phyloP scores from a whole-genome alignment of 306 rosid genomes.

The Cajanus cajan region DNA sequence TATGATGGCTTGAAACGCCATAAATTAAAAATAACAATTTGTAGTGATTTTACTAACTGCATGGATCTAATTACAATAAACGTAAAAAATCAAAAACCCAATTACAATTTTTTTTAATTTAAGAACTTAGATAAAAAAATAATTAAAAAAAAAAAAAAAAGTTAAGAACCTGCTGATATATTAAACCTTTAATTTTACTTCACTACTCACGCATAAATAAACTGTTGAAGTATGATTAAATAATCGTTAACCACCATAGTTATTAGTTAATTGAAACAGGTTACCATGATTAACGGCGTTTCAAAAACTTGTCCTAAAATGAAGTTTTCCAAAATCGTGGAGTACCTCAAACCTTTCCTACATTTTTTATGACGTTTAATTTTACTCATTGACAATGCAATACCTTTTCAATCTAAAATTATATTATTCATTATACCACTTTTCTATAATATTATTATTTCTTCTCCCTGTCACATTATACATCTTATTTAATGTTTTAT shows the following conservation, averaged over 20 bases:
- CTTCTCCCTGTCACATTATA: not conserved
- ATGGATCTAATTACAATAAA: no score
- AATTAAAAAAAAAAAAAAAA: no score
- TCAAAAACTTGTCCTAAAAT: not conserved
- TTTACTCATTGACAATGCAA: not conserved
- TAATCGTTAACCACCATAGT: not conserved
- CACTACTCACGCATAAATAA: not conserved
- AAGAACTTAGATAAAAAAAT: no score
- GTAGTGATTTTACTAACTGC: no score
- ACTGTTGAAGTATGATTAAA: not conserved
- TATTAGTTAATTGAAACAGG: not conserved
- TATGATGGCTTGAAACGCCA: no score
- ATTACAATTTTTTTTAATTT: no score
- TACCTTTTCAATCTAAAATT: not conserved
- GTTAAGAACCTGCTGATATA: no score
- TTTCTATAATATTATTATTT: not conserved
- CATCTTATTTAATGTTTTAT: not conserved
- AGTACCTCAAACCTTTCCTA: not conserved
- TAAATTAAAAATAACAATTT: no score
- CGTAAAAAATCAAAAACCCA: no score
- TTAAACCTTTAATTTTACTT: no score
- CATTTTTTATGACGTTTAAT: not conserved
- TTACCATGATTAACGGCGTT: not conserved
- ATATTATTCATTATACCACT: not conserved
- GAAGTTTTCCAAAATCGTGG: not conserved